A percentile compares a stretch with the other conserved stretches of the same genome.
phyloP scores from a whole-genome alignment of 2,329 filamentous ascomycete species.

The Ilyonectria sp. region DNA sequence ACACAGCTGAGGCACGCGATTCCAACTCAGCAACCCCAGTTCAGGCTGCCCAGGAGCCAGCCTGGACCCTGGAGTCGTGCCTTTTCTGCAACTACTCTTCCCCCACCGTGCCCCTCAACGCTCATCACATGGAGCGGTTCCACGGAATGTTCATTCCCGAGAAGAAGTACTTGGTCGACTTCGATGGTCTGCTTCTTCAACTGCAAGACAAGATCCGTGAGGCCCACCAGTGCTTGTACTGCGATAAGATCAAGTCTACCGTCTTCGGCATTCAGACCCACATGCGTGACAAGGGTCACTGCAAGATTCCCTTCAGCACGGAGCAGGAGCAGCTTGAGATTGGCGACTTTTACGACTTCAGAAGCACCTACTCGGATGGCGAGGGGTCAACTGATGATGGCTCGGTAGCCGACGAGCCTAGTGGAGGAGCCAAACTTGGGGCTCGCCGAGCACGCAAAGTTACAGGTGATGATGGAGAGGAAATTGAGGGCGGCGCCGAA shows the following conservation, averaged over 20 bases:
- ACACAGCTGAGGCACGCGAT: conserved; percentile 56
- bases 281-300: conserved; percentile 97
- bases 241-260: conserved; percentile 85
- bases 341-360: conserved; percentile 97
- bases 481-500: conserved; percentile 68
- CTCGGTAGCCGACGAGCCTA: conserved; percentile 57
- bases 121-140: conserved; percentile 90
- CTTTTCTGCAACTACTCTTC: conserved; percentile 95
- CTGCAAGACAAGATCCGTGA: conserved; percentile 86
- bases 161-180: conserved; percentile 83
- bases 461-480: conserved; percentile 65
- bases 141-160: conserved; percentile 98
- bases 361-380: conserved; percentile 91
- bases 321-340: conserved; percentile 94
- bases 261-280: conserved; percentile 90
- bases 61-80: conserved; percentile 71
- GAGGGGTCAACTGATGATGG: conserved; percentile 74
- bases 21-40: conserved; percentile 61
- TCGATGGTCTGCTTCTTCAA: conserved; percentile 85
- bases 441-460: conserved; percentile 69
- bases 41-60: conserved; percentile 52
- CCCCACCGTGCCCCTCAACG: conserved; percentile 80
- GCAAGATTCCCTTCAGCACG: conserved; percentile 92
- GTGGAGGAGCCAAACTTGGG: conserved; percentile 79
- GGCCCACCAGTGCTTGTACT: conserved; percentile 88